A percentile compares a stretch with the other conserved stretches of the same genome.
These are phyloP conservation scores for Chaetoscypha palmicola DNA, from an alignment of 2,329 filamentous ascomycete genomes.

Conservation along the genomic window DNA sequence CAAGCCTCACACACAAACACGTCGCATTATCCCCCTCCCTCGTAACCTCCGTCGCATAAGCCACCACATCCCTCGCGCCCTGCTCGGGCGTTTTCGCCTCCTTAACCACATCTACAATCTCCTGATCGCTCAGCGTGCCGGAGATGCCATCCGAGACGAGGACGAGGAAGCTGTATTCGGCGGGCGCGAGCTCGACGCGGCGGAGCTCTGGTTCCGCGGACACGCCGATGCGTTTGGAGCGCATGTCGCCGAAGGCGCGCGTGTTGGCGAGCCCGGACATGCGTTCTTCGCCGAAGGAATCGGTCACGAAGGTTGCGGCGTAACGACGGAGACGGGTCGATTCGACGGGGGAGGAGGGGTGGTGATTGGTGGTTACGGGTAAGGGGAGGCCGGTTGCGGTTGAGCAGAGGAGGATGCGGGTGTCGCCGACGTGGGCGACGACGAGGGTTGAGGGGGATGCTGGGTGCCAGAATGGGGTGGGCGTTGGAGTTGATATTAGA, in stretches of 20 bases:
- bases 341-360: constrained; percentile 81
- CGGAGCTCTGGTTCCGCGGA: constrained; percentile 87
- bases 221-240: constrained; percentile 85
- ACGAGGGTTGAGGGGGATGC: constrained; percentile 75
- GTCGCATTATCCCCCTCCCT: constrained; percentile 59
- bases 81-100: constrained; percentile 88
- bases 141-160: constrained; percentile 85
- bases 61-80: constrained; percentile 69
- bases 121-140: constrained; percentile 80
- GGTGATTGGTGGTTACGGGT: constrained; percentile 84
- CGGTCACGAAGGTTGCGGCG: constrained; percentile 79
- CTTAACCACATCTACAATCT: constrained; percentile 93
- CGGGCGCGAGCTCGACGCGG: constrained; percentile 69
- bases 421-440: constrained; percentile 89
- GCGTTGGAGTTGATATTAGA: constrained; percentile 85
- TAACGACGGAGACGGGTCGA: constrained; percentile 77
- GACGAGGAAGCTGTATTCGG: constrained; percentile 83
- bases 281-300: constrained; percentile 95
- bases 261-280: constrained; percentile 92
- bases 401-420: constrained; percentile 80
- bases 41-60: constrained; percentile 77
- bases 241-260: constrained; percentile 87
- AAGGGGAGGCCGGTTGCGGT: constrained; percentile 74
- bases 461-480: constrained; percentile 93
- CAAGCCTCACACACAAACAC: constrained; percentile 58